Conservation (phyloP, 2,329 filamentous ascomycete genomes). For the Sclerotinia subarctica region DNA sequence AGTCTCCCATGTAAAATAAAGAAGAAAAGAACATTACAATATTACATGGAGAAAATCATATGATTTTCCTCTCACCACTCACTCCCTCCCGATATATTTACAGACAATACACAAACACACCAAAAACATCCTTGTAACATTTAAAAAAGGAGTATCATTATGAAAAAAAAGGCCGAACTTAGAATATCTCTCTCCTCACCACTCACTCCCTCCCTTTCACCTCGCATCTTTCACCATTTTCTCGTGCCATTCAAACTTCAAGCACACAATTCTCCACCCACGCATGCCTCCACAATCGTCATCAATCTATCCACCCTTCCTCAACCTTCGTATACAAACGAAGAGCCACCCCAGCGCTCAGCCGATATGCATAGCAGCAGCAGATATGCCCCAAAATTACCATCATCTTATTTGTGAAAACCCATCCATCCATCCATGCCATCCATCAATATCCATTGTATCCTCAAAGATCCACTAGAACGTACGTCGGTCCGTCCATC, state of each 20-base stretch:
- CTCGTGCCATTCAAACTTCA: not conserved
- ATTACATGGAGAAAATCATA: too few species aligned
- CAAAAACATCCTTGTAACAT: not conserved
- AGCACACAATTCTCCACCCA: not conserved
- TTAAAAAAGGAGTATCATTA: slow-evolving; percentile 16
- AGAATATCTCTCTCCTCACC: slow-evolving; percentile 5
- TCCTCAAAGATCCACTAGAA: slow-evolving; percentile 10
- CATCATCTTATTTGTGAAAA: slow-evolving; percentile 15
- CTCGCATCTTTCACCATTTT: not conserved
- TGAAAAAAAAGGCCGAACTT: slow-evolving; percentile 12
- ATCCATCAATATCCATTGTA: slow-evolving; percentile 15
- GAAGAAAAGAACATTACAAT: too few species aligned
- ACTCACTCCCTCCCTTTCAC: not conserved
- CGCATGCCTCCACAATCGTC: not conserved
- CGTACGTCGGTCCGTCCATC: not conserved
- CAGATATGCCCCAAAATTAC: slow-evolving; percentile 5
- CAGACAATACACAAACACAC: not conserved
- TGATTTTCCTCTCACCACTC: too few species aligned
- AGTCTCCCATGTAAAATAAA: too few species aligned
- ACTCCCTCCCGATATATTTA: too few species aligned
- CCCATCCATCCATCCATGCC: slow-evolving; percentile 11
- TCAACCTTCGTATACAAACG: not conserved
- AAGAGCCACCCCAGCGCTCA: not conserved
- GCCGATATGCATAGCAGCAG: not conserved
- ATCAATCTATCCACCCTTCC: not conserved